phyloP scores from a whole-genome alignment of 768 basidiomycete genomes.

The Boletus fagicola region DNA sequence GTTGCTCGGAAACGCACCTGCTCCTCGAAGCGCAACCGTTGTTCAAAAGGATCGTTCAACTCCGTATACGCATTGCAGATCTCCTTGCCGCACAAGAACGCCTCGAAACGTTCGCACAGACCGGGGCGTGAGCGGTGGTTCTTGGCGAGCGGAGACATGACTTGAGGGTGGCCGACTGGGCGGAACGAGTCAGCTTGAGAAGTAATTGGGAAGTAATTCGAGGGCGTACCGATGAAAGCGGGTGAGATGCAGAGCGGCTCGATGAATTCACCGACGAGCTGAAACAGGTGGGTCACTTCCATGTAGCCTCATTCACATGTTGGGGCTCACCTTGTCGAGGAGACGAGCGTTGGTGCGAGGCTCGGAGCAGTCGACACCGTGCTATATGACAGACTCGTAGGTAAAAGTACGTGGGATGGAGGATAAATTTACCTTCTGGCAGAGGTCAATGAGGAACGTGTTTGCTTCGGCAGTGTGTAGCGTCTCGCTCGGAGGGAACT shows the following conservation, averaged over 20 bases:
- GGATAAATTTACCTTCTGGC: constrained; percentile 61
- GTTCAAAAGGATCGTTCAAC: constrained; percentile 98
- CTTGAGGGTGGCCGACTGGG: constrained; percentile 94
- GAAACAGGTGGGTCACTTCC: not conserved
- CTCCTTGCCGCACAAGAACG: constrained; percentile 97
- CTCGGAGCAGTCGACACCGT: constrained; percentile 94
- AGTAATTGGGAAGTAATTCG: not conserved
- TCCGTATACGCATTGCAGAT: constrained; percentile 99
- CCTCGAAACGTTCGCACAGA: constrained; percentile 98
- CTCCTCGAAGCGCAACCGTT: constrained; percentile 93
- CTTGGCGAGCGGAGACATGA: constrained; percentile 99
- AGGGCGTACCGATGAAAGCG: constrained; percentile 77
- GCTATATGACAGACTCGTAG: constrained; percentile 42
- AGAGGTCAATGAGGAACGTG: constrained; percentile 81
- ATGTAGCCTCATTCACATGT: not conserved
- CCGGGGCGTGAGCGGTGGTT: constrained; percentile 97
- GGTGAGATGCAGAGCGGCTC: constrained; percentile 96
- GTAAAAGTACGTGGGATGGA: not conserved
- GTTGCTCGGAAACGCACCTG: constrained; percentile 47
- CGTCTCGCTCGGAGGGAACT: constrained; percentile 90
- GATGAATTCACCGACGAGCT: constrained; percentile 98
- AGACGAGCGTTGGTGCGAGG: constrained; percentile 93
- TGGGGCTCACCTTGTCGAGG: constrained; percentile 76
- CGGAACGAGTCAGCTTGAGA: not conserved
- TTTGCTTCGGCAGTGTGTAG: constrained; percentile 87